Percentiles rank a stretch among this genome's conserved stretches.
Evolutionary conservation across 768 basidiomycete genomes (phyloP).

Genomic region (Tulasnella sp.): DNA sequence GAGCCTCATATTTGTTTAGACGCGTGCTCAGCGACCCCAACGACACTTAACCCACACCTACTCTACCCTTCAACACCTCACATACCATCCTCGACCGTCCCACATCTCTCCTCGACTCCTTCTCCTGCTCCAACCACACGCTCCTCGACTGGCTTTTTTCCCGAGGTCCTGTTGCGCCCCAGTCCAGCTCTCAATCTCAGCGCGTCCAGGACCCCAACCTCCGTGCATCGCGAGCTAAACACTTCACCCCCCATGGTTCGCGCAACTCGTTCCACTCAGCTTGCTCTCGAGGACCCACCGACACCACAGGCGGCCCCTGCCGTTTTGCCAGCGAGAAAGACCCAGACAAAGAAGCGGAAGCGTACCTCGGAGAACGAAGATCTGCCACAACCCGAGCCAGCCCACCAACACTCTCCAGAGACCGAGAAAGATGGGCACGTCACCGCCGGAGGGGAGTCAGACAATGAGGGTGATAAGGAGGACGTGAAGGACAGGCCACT

Average conservation of each 20-base stretch:
- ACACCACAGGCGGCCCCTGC: constrained; percentile 1
- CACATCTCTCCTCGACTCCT: not conserved
- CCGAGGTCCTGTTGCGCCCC: constrained; percentile 14
- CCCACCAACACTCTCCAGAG: not conserved
- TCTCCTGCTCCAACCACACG: not conserved
- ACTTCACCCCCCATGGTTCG: constrained; percentile 26
- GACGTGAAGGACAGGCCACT: not conserved
- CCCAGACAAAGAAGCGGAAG: constrained; percentile 21
- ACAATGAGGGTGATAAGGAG: constrained; percentile 25
- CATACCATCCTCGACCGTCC: not conserved
- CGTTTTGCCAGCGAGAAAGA: not conserved
- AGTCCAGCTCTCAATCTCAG: constrained; percentile 15
- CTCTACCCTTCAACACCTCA: constrained; percentile 11
- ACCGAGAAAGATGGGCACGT: constrained; percentile 14
- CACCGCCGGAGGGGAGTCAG: constrained; percentile 10
- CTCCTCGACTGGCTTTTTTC: constrained; percentile 11
- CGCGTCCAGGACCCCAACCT: constrained; percentile 14
- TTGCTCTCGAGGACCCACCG: constrained; percentile 20
- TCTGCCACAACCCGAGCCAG: not conserved
- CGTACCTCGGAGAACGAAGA: constrained; percentile 20
- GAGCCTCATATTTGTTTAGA: constrained; percentile 15
- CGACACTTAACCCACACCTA: constrained; percentile 4
- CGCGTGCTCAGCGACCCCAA: constrained; percentile 14
- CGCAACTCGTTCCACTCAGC: constrained; percentile 27
- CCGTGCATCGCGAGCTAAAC: constrained; percentile 16